Conservation (phyloP, 2,329 filamentous ascomycete genomes). For the Bipolaris oryzae region DNA sequence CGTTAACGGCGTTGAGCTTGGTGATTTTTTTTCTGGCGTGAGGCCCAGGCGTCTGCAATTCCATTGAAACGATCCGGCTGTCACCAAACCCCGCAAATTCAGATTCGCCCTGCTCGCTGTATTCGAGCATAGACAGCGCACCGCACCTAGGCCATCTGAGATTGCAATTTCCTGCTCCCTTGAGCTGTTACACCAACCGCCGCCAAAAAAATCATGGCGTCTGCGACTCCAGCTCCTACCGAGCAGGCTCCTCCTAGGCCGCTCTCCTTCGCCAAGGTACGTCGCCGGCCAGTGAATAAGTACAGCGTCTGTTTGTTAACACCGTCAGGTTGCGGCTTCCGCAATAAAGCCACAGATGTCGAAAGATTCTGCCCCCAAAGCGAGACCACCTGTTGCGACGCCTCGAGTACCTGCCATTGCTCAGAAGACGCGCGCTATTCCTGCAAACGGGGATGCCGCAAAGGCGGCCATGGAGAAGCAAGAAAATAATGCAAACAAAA, state of each 20-base stretch:
- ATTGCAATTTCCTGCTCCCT: slow-evolving; percentile 16
- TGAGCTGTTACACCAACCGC: slow-evolving; percentile 13
- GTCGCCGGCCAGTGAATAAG: slow-evolving; percentile 21
- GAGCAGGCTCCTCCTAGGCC: slow-evolving; percentile 56
- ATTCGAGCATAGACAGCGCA: slow-evolving; percentile 10
- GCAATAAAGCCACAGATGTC: slow-evolving; percentile 39
- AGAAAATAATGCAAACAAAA: slow-evolving; percentile 25
- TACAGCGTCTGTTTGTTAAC: slow-evolving; percentile 17
- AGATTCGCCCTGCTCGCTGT: slow-evolving; percentile 4
- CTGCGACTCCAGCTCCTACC: slow-evolving; percentile 35
- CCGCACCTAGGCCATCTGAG: slow-evolving; percentile 5
- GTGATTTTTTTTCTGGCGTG: slow-evolving; percentile 22
- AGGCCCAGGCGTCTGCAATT: slow-evolving; percentile 4
- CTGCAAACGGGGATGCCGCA: slow-evolving; percentile 24
- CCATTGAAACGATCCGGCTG: slow-evolving; percentile 2
- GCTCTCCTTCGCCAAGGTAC: slow-evolving; percentile 76
- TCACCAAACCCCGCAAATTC: neutral
- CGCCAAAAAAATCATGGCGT: slow-evolving; percentile 37
- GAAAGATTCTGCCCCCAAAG: slow-evolving; percentile 33
- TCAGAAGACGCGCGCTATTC: slow-evolving; percentile 26
- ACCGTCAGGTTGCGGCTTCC: slow-evolving; percentile 50
- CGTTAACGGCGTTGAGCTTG: slow-evolving; percentile 33
- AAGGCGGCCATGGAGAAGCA: slow-evolving; percentile 22
- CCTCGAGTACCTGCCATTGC: slow-evolving; percentile 29
- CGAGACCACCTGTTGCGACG: slow-evolving; percentile 37